Evolutionary conservation across 805 yeast genomes (phyloP).

Genomic region (Saturnispora galanensis): DNA sequence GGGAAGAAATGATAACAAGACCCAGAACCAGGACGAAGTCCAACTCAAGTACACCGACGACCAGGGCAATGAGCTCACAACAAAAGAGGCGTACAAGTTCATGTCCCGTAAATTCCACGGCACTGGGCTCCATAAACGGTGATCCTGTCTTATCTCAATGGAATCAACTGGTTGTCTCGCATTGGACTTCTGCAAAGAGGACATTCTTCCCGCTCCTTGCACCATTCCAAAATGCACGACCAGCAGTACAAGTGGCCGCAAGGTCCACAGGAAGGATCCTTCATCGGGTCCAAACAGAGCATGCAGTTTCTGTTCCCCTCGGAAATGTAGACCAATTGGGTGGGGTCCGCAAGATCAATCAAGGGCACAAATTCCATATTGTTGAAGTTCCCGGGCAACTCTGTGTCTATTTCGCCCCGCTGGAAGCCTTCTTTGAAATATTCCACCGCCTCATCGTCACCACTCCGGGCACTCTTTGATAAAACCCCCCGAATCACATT

Average conservation of each 20-base stretch:
- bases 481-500: neutral
- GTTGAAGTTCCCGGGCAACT: neutral
- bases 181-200: slow-evolving; percentile 79
- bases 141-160: slow-evolving; percentile 31
- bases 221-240: slow-evolving; percentile 85
- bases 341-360: slow-evolving; percentile 49
- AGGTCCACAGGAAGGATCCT: slow-evolving; percentile 71
- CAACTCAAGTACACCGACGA: slow-evolving; percentile 54
- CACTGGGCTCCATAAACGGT: slow-evolving; percentile 14
- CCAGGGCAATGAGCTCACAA: slow-evolving; percentile 44
- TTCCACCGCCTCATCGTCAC: neutral
- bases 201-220: slow-evolving; percentile 78
- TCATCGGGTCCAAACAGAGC: slow-evolving; percentile 74
- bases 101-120: slow-evolving; percentile 78
- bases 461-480: neutral
- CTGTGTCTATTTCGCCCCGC: neutral
- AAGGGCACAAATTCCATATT: slow-evolving; percentile 1
- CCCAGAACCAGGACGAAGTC: slow-evolving; percentile 25
- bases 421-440: neutral
- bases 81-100: slow-evolving; percentile 69
- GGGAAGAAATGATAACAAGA: slow-evolving; percentile 6
- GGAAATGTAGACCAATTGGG: slow-evolving; percentile 56
- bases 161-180: slow-evolving; percentile 51
- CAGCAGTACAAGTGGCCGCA: slow-evolving; percentile 96
- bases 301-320: slow-evolving; percentile 66